These are phyloP conservation scores for Eimeria falciformis DNA, from an alignment of 169 alveolate species.

Conservation along the genomic window DNA sequence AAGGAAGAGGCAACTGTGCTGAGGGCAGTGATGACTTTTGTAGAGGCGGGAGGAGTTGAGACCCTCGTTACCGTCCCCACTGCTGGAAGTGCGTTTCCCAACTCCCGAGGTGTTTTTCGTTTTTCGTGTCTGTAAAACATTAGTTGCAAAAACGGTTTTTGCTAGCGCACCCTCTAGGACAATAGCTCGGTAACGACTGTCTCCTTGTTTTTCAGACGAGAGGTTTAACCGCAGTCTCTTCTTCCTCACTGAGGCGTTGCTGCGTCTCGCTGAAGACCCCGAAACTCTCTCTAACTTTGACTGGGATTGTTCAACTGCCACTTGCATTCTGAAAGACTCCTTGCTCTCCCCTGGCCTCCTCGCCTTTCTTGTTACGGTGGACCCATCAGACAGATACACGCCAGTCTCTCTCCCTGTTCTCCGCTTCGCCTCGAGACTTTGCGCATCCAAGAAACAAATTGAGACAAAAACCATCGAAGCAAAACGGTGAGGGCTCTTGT, in stretches of 20 bases:
- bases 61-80: slow-evolving; percentile 11
- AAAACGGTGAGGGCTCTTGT: neutral
- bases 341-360: neutral
- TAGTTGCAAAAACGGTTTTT: neutral
- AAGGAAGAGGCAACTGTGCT: neutral
- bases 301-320: slow-evolving; percentile 32
- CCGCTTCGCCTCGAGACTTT: neutral
- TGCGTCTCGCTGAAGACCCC: slow-evolving; percentile 18
- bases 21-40: slow-evolving; percentile 23
- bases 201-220: neutral
- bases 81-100: neutral
- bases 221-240: slow-evolving; percentile 25
- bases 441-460: neutral
- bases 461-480: neutral
- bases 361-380: slow-evolving; percentile 4
- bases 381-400: neutral
- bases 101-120: neutral
- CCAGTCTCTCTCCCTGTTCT: slow-evolving; percentile 1
- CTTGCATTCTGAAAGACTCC: neutral
- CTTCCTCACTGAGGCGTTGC: slow-evolving; percentile 21
- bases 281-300: neutral
- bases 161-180: no score
- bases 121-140: neutral
- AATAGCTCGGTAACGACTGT: neutral
- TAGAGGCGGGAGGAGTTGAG: slow-evolving; percentile 50